These are phyloP conservation scores for Ophiobolus disseminans DNA, from an alignment of 2,329 filamentous ascomycete genomes.

Conservation along the genomic window DNA sequence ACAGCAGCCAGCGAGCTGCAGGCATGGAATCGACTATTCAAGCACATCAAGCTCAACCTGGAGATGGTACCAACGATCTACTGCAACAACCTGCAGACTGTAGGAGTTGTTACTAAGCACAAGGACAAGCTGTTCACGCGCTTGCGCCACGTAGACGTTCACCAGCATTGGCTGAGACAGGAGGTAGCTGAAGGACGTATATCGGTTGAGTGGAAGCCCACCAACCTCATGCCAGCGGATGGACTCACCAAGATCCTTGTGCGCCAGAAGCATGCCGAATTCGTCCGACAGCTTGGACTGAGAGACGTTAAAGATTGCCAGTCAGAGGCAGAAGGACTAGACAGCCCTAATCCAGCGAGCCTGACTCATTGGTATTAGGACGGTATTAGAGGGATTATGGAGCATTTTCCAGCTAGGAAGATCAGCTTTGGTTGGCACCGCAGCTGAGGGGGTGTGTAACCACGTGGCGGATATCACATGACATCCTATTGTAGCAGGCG, in stretches of 20 bases:
- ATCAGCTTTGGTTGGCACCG: slow-evolving; percentile 1
- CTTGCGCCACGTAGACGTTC: slow-evolving; percentile 14
- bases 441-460: slow-evolving; percentile 3
- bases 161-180: slow-evolving; percentile 14
- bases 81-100: slow-evolving; percentile 11
- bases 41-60: neutral
- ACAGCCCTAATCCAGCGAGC: slow-evolving; percentile 2
- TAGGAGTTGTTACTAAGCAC: neutral
- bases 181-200: slow-evolving; percentile 7
- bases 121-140: slow-evolving; percentile 8
- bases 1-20: slow-evolving; percentile 6
- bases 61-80: slow-evolving; percentile 1
- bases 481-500: no score
- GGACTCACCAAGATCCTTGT: slow-evolving; percentile 9
- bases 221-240: slow-evolving; percentile 10
- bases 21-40: slow-evolving; percentile 16
- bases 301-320: neutral
- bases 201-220: slow-evolving; percentile 5
- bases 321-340: neutral
- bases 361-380: neutral
- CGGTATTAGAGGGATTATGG: neutral
- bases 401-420: neutral
- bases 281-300: slow-evolving; percentile 5
- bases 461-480: no score
- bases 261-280: slow-evolving; percentile 6